Evolutionary conservation across 352 stramenopile species (phyloP), one percentile per base, ranked within the genome.

Genomic region (Elongisporangium anandrum): DNA sequence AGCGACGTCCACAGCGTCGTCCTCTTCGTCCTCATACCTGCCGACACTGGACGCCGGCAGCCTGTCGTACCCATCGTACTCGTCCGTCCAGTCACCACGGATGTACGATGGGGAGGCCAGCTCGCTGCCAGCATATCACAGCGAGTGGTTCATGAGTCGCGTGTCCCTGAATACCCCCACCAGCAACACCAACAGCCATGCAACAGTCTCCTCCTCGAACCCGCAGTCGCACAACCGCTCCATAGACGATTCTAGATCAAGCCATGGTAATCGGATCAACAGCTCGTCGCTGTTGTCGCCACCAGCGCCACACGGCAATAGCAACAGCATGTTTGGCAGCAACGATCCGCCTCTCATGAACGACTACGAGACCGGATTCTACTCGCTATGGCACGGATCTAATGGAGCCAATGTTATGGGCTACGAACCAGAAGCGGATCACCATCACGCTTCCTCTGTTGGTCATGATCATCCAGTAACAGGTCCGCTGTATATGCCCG

Each of bases 321-420:
- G 39, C 24, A 56, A 39, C 19, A 62, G 9, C 49, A 77, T 88
- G 59, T 79, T 88, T 61, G 66, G 73, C 34, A 76, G 85, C 34
- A 70, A 82, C 23, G 79, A 81, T 2, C 29, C 29, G 4, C 29
- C 29, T 4, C 29, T 41, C 29, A 41, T 41, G 29, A 41, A 41
- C 29, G 80, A 92, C 38, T 90, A 90, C 54, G 82, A 92, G 52
- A 67, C 80, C 20, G 70, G 74, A 1, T 71, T 92, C 22, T 88
- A 92, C 54, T 87, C 80, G 56, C 65, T 92, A 22, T 92, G 82
- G 82, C 88, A 77, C 55, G 63, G 68, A 2, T 56, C 76, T 3
- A 72, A 75, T 39, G 66, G 69, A 0, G 57, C 50, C 4, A 77
- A 57, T 57, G 72, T 77, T 4, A 70, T 88, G 57, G 73, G 72